Base-by-base conservation (phyloP, 2,329 filamentous ascomycete species). In the Monilinia polystroma region DNA sequence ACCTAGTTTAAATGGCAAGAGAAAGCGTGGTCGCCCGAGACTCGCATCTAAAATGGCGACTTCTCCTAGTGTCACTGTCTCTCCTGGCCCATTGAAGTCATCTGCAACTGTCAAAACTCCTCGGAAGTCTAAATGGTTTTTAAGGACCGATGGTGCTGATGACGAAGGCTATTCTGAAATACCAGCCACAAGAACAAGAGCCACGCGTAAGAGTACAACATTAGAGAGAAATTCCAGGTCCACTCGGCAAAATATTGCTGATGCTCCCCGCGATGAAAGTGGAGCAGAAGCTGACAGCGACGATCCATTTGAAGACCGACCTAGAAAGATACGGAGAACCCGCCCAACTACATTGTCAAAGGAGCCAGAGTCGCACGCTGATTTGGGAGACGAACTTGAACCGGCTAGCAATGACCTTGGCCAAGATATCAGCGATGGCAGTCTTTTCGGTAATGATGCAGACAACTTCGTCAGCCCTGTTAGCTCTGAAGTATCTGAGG, bases 101-200 rank as follows among this genome's bases (percentile, higher is more conserved):
- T 59, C 68, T 26, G 70, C 69, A 51, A 65, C 68, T 14, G 69
- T 65, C 38, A 72, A 72, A 63, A 66, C 70, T 57, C 67, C 68
- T 29, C 71, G 72, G 35, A 72, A 71, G 47, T 74, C 73, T 16
- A 69, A 66, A 52, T 75, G 73, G 73, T 71, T 74, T 62, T 68
- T 71, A 45, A 70, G 72, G 16, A 75, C 73, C 43, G 69, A 73
- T 60, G 72, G 70, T 4, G 55, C 68, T 47, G 67, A 73, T 63
- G 43, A 53, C 20, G 66, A 64, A 16, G 68, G 60, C 10, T 29
- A 60, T 26, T 66, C 47, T 41, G 56, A 57, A 23, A 26, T 38
- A 35, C 57, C 26, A 41, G 38, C 11, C 14, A 55, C 32, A 10
- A 66, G 51, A 53, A 29, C 32, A 52, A 63, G 64, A 63, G 20